Percentiles rank a stretch among this genome's conserved stretches.
These are phyloP conservation scores for Saxophila tyrrhenica DNA, from an alignment of 495 filamentous ascomycete genomes.

Conservation along the genomic window DNA sequence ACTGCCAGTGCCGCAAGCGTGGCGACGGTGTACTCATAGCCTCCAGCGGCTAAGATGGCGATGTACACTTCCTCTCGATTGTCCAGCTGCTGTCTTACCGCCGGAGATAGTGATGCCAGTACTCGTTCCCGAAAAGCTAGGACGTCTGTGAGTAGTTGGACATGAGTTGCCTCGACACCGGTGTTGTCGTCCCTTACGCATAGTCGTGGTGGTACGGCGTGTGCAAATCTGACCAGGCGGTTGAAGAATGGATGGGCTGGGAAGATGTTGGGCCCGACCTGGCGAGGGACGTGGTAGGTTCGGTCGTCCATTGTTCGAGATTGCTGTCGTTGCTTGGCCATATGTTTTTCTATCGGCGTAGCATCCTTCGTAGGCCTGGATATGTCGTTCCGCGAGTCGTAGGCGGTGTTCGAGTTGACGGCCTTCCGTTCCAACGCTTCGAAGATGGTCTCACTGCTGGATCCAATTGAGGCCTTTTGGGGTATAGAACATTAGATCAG, in stretches of 20 bases:
- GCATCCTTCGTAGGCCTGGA: background rate
- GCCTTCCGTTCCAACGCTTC: background rate
- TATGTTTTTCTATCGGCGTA: background rate
- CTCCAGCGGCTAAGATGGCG: conserved; percentile 35
- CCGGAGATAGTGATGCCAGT: conserved; percentile 8
- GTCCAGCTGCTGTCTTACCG: conserved; percentile 17
- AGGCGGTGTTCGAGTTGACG: background rate
- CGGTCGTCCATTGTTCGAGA: conserved; percentile 12
- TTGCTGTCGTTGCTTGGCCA: background rate
- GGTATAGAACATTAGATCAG: background rate
- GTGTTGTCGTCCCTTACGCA: conserved; percentile 24
- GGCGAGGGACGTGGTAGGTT: conserved; percentile 10
- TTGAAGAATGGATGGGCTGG: conserved; percentile 22
- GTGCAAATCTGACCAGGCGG: conserved; percentile 26
- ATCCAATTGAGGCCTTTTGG: too few relatives aligned
- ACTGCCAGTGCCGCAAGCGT: conserved; percentile 36
- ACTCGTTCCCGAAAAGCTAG: conserved; percentile 23
- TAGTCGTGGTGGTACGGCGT: conserved; percentile 15
- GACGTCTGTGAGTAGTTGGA: conserved; percentile 28
- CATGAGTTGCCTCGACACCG: conserved; percentile 20
- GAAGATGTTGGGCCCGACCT: conserved; percentile 16
- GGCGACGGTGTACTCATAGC: conserved; percentile 39
- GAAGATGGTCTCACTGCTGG: background rate
- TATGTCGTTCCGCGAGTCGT: background rate
- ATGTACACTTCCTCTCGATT: conserved; percentile 36